Evolutionary conservation across 2,329 filamentous ascomycete genomes (phyloP), one percentile per base, ranked within the genome.

Genomic region (Nemania diffusa): DNA sequence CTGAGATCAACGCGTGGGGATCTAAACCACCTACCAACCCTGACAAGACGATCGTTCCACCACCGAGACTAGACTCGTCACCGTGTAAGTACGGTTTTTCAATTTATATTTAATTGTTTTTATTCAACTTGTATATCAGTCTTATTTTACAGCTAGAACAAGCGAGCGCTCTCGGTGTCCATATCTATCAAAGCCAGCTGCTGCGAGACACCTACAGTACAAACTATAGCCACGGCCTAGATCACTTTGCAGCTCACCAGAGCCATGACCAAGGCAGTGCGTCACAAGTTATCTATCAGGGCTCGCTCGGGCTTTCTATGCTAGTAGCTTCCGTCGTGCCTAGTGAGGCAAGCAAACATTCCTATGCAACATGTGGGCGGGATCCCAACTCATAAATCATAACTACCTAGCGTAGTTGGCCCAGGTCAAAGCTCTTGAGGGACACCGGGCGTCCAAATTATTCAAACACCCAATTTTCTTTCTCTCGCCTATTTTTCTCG

Each of bases 51-150:
- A 8, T 56, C 27, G 17, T 59, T 11, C 53, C 24, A 40, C 55
- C 44, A 27, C 40, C 32, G 22, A 57, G 40, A 17, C 13, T 44
- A 17, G 20, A 50, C 44, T 42, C 24, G 17, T 56, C 24, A 13
- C 40, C 15, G 63, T 50, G 63, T 65, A 52, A 62, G 63, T 57
- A 32, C 17, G 3, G 4, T n/a, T n/a, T 60, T 17, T 55, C 29
- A 9, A 15, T 40, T 17, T 15, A 17, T 40, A 9, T 22, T 44
- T 15, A 4, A 20, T 20, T 44, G 8, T 20, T 44, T n/a, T n/a
- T 20, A n/a, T 44, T 8, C 17, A n/a, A 4, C 8, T 20, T 44
- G 17, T 44, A 2, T 44, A 2, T n/a, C 40, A 17, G 17, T 8
- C 17, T 20, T 17, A 17, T n/a, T 55, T 11, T 24, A 8, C 55